Conservation (phyloP, 2,329 filamentous ascomycete genomes). For the Daldinia sp. region DNA sequence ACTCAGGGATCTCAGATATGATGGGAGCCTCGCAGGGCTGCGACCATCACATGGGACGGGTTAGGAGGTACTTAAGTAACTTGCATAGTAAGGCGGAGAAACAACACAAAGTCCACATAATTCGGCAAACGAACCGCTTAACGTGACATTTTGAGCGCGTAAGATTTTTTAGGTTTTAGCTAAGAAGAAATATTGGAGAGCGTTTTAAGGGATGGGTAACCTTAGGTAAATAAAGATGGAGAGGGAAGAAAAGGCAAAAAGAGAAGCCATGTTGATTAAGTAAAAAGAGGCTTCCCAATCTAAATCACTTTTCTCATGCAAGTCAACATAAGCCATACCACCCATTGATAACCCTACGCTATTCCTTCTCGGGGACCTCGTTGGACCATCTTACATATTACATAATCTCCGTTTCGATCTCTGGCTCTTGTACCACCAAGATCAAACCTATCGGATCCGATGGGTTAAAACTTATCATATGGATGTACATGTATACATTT, state of each 20-base stretch:
- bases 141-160: slow-evolving; percentile 9
- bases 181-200: not conserved
- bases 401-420: slow-evolving; percentile 20
- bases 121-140: slow-evolving; percentile 18
- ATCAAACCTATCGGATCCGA: slow-evolving; percentile 33
- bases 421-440: slow-evolving; percentile 15
- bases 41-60: slow-evolving; percentile 26
- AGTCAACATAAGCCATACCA: slow-evolving; percentile 25
- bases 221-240: not conserved
- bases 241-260: not conserved
- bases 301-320: slow-evolving; percentile 19
- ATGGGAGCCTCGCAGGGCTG: slow-evolving; percentile 30
- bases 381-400: slow-evolving; percentile 38
- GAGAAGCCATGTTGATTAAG: not conserved
- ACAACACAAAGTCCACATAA: slow-evolving; percentile 11
- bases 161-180: slow-evolving; percentile 2
- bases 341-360: slow-evolving; percentile 13
- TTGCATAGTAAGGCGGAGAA: slow-evolving; percentile 15
- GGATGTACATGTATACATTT: not conserved
- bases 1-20: slow-evolving; percentile 13
- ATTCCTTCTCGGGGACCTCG: slow-evolving; percentile 5
- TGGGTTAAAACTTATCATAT: slow-evolving; percentile 3
- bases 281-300: not conserved
- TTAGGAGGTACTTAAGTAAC: too few relatives aligned
- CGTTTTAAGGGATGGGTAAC: not conserved